Percentiles rank a stretch among this genome's conserved stretches.
phyloP scores from a whole-genome alignment of 164 flowering plant genomes.

The Liquidambar formosana region DNA sequence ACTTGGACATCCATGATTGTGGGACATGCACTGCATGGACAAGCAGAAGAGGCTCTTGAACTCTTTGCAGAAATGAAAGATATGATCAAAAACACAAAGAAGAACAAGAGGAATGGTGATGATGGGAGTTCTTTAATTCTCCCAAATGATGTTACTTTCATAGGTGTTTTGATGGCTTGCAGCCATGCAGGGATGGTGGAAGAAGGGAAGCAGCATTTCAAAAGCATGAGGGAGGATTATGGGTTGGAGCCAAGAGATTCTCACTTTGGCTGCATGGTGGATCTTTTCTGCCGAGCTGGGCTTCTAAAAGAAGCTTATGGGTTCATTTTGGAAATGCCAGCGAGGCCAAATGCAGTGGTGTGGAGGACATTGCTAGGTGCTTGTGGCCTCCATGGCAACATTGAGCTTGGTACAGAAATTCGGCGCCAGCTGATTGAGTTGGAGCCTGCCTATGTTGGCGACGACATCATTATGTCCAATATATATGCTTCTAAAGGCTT shows the following conservation, averaged over 20 bases:
- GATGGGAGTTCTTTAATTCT: background rate
- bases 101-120: background rate
- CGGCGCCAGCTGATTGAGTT: slow-evolving; percentile 14
- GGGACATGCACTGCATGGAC: slow-evolving; percentile 49
- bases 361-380: slow-evolving; percentile 43
- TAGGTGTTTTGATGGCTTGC: slow-evolving; percentile 46
- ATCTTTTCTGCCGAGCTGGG: slow-evolving; percentile 41
- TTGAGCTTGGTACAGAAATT: slow-evolving; percentile 26
- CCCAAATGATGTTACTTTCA: slow-evolving; percentile 41
- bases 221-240: slow-evolving; percentile 30
- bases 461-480: slow-evolving; percentile 39
- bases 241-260: slow-evolving; percentile 26
- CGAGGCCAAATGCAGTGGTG: slow-evolving; percentile 30
- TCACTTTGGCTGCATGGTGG: slow-evolving; percentile 52
- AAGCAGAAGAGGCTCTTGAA: slow-evolving; percentile 38
- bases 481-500: slow-evolving; percentile 40
- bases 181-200: slow-evolving; percentile 43
- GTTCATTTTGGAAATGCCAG: slow-evolving; percentile 31
- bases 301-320: slow-evolving; percentile 27
- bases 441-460: slow-evolving; percentile 27
- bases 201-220: slow-evolving; percentile 32
- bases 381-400: slow-evolving; percentile 24
- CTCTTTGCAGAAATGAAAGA: slow-evolving; percentile 35
- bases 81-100: background rate
- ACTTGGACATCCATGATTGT: slow-evolving; percentile 55